A percentile compares a stretch with the other conserved stretches of the same genome.
Evolutionary conservation across 805 yeast species (phyloP).

Genomic region (Alloascoidea hylecoeti): DNA sequence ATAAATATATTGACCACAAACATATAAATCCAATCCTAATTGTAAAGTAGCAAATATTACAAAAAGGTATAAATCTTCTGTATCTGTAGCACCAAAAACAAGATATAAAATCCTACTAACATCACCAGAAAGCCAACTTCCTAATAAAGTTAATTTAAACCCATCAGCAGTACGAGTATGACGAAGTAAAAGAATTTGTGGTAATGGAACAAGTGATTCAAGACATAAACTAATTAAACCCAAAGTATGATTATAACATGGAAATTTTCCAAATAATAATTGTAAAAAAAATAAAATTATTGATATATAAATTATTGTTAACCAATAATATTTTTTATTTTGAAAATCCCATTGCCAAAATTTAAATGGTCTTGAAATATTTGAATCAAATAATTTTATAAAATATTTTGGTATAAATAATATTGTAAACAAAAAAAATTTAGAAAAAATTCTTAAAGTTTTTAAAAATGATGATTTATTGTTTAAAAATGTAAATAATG

Average conservation of each 20-base stretch:
- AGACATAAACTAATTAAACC: slow-evolving; percentile 20
- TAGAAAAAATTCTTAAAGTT: slow-evolving; percentile 4
- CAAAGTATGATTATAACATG: slow-evolving; percentile 38
- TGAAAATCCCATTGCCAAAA: slow-evolving; percentile 85
- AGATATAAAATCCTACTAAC: slow-evolving; percentile 61
- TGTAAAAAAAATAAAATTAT: slow-evolving; percentile 26
- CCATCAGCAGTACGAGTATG: slow-evolving; percentile 60
- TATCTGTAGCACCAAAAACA: slow-evolving; percentile 53
- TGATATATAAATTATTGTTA: slow-evolving; percentile 36
- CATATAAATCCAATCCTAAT: slow-evolving; percentile 57
- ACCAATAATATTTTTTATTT: slow-evolving; percentile 45
- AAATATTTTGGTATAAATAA: slow-evolving; percentile 19
- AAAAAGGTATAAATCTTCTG: slow-evolving; percentile 38
- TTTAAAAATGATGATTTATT: neutral
- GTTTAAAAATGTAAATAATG: neutral
- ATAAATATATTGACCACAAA: slow-evolving; percentile 59
- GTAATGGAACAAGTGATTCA: slow-evolving; percentile 64
- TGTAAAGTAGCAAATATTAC: slow-evolving; percentile 65
- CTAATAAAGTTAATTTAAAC: slow-evolving; percentile 57
- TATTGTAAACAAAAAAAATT: slow-evolving; percentile 9
- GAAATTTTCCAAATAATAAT: slow-evolving; percentile 19
- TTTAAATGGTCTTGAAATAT: slow-evolving; percentile 42
- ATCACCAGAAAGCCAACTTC: slow-evolving; percentile 89
- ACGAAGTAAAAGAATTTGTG: slow-evolving; percentile 59
- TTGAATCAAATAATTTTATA: slow-evolving; percentile 56